Evolutionary conservation across 2,329 filamentous ascomycete genomes (phyloP).

Genomic region (Colletotrichum sp.): DNA sequence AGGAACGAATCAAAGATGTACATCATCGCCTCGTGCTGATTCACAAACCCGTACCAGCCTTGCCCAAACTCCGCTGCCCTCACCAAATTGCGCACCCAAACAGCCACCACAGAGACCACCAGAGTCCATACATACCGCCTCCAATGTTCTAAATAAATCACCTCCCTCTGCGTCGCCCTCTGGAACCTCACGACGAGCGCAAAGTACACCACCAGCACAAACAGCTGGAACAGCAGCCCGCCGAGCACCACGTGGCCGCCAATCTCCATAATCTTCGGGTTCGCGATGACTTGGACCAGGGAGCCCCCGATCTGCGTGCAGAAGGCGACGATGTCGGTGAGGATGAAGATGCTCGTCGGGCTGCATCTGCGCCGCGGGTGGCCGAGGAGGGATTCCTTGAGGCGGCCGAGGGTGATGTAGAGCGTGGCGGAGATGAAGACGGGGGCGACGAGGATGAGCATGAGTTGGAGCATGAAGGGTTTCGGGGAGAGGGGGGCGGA

Average conservation of each 20-base stretch:
- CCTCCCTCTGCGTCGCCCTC: neutral
- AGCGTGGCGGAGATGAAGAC: neutral
- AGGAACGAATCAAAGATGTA: neutral
- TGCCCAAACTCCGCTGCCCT: neutral
- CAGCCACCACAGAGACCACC: neutral
- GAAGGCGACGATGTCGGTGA: neutral
- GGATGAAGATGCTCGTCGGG: neutral
- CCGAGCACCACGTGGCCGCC: neutral
- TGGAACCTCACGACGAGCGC: neutral
- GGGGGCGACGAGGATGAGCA: neutral
- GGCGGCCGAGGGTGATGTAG: neutral
- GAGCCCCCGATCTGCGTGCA: neutral
- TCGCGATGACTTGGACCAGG: neutral
- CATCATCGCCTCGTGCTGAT: neutral
- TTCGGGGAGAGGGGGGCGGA: neutral
- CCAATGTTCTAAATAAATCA: neutral
- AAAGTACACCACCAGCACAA: neutral
- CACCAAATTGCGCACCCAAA: neutral
- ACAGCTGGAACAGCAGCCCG: neutral
- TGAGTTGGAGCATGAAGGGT: neutral
- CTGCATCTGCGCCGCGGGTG: neutral
- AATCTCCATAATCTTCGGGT: neutral
- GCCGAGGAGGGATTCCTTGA: neutral
- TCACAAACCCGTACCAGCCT: neutral
- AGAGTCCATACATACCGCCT: neutral